Base-by-base conservation (phyloP, 805 yeast genomes). In the Candida khao-thaluensis region DNA sequence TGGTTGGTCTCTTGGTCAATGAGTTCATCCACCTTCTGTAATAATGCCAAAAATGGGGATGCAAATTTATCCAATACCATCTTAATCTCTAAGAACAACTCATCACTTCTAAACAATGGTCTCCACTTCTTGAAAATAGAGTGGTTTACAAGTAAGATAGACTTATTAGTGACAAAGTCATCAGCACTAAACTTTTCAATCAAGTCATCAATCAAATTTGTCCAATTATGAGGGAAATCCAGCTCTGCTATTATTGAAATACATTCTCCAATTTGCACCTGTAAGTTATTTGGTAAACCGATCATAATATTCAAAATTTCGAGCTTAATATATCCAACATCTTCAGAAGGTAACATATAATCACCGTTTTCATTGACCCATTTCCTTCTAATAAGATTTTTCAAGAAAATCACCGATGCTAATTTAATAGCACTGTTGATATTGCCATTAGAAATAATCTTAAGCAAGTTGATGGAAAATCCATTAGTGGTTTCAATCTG, bases 101-200 rank as follows among this genome's bases (percentile, higher is more conserved):
- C 96, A 57, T 95, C 96, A 1, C 96, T 84, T 51, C 96, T 76
- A 57, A 87, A 88, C 40, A 91, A 69, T 1, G 97, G 96, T 55
- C 99, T 77, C 99, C 99, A 93, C 64, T 95, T 81, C 60, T 85
- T 88, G 68, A 91, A 95, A 44, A 93, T 91, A 1, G 96, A 86
- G 60, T 93, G 99, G 4, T 97, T 95, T 15, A 95, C 98, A 7
- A 80, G 75, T 41, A 95, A 67, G 4, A 95, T 90, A 38, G 96
- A 95, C 51, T 82, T 85, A 59, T 89, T 88, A 37, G 79, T 74
- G 10, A 72, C 69, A 72, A 85, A 77, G 54, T 87, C 88, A n/a
- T 72, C 74, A 3, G 66, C 58, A 2, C 82, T 75, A 33, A 93
- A 69, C 54, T 81, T 81, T 1, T 70, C 53, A 0, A 89, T 86